Percentiles rank a stretch among this genome's conserved stretches.
Evolutionary conservation across 192 early-diverging fungal genomes (phyloP).

Genomic region (Nowakowskiella sp.): DNA sequence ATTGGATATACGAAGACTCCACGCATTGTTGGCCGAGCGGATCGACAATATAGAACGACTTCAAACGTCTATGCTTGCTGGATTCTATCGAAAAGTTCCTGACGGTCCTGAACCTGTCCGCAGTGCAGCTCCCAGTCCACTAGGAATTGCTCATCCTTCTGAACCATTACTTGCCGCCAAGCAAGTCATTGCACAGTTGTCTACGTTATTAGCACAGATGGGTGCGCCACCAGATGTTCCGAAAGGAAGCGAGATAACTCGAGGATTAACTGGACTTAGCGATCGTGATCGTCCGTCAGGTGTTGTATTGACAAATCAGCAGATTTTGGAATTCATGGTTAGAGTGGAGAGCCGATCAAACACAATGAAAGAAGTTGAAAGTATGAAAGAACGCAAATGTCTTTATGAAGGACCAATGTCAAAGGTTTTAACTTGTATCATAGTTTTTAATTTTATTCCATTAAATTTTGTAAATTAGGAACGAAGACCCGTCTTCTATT

Average conservation of each 20-base stretch:
- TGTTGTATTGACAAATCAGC: constrained; percentile 6
- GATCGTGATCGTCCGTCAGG: neutral
- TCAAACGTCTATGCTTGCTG: neutral
- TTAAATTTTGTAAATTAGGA: constrained; percentile 20
- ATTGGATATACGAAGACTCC: neutral
- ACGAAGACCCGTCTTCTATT: constrained; percentile 74
- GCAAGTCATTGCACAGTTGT: constrained; percentile 70
- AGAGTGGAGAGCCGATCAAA: constrained; percentile 14
- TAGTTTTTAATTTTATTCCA: neutral
- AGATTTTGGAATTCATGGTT: constrained; percentile 19
- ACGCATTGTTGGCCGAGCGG: neutral
- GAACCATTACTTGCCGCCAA: neutral
- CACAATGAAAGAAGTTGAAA: constrained; percentile 12
- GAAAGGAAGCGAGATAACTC: constrained; percentile 7
- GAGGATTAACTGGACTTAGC: neutral
- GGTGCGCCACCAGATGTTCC: constrained; percentile 74
- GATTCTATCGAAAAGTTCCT: neutral
- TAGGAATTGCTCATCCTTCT: neutral
- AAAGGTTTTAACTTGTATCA: constrained; percentile 23
- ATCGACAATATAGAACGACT: constrained; percentile 34
- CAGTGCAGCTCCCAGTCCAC: neutral
- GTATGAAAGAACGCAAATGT: constrained; percentile 34
- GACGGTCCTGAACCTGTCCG: neutral
- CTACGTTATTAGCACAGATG: constrained; percentile 74
- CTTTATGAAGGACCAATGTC: constrained; percentile 79